phyloP scores from a whole-genome alignment of 2,329 filamentous ascomycete genomes.

The Sclerotinia subarctica region DNA sequence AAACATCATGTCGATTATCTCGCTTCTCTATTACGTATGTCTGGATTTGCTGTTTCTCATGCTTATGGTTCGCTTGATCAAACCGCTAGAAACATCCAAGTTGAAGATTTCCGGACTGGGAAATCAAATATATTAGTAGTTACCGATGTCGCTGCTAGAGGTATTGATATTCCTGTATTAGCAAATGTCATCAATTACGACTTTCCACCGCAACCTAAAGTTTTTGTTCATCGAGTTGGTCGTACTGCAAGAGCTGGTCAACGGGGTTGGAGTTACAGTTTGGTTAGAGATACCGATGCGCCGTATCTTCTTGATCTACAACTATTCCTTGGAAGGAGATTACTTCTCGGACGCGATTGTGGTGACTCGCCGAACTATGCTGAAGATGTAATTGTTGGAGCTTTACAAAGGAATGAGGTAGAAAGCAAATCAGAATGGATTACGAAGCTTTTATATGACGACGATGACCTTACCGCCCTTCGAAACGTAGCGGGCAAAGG shows the following conservation, averaged over 20 bases:
- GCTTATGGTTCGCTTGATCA: conserved; percentile 95
- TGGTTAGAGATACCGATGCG: conserved; percentile 81
- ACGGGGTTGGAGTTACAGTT: conserved; percentile 90
- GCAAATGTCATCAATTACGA: conserved; percentile 99
- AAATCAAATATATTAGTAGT: conserved; percentile 89
- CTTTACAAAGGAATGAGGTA: conserved; percentile 68
- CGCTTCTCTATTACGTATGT: conserved; percentile 69
- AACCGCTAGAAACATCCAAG: conserved; percentile 85
- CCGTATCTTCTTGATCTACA: conserved; percentile 93
- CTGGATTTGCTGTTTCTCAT: conserved; percentile 87
- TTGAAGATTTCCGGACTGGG: conserved; percentile 83
- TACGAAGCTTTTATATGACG: conserved; percentile 71
- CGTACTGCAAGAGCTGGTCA: conserved; percentile 92
- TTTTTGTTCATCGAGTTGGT: conserved; percentile 94
- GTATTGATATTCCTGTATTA: conserved; percentile 94
- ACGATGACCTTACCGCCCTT: conserved; percentile 68
- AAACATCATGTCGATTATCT: conserved; percentile 98
- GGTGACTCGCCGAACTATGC: conserved; percentile 65
- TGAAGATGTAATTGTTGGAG: conserved; percentile 79
- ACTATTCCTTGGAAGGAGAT: conserved; percentile 81
- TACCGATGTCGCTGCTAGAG: conserved; percentile 92
- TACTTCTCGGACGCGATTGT: conserved; percentile 69
- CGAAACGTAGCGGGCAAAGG: conserved; percentile 77
- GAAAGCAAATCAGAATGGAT: conserved; percentile 80
- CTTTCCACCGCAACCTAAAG: conserved; percentile 93